Conservation (phyloP, 2,329 filamentous ascomycete genomes). For the Chrysoporthe deuterocubensis region DNA sequence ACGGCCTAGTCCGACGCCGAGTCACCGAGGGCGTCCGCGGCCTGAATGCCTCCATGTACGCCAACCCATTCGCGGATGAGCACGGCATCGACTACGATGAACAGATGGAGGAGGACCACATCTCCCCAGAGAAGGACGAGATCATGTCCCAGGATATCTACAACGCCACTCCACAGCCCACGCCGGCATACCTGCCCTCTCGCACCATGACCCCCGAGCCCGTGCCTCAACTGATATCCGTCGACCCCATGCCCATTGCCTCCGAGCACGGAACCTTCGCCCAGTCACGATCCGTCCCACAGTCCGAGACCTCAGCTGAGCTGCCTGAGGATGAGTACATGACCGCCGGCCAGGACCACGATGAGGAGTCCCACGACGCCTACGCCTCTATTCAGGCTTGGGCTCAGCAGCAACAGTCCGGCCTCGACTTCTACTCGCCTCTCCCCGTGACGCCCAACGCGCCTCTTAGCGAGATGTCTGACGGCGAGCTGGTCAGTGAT, state of each 20-base stretch:
- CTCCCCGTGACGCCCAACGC: slow-evolving; percentile 56
- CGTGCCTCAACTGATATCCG: slow-evolving; percentile 21
- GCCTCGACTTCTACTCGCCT: slow-evolving; percentile 63
- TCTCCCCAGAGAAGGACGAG: slow-evolving; percentile 53
- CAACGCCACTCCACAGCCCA: slow-evolving; percentile 52
- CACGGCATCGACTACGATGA: slow-evolving; percentile 57
- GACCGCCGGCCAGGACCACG: slow-evolving; percentile 49
- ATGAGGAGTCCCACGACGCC: slow-evolving; percentile 48
- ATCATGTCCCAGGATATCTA: slow-evolving; percentile 50
- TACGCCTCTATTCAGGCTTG: slow-evolving; percentile 68
- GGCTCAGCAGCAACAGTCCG: slow-evolving; percentile 55
- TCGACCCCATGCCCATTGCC: slow-evolving; percentile 8
- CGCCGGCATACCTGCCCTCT: slow-evolving; percentile 32
- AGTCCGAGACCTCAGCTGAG: slow-evolving; percentile 44
- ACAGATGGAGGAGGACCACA: slow-evolving; percentile 45
- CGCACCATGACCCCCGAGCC: slow-evolving; percentile 27
- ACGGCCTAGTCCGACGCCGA: slow-evolving; percentile 54
- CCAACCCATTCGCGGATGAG: slow-evolving; percentile 65
- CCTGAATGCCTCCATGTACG: slow-evolving; percentile 50
- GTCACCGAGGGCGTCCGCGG: slow-evolving; percentile 49
- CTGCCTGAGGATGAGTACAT: slow-evolving; percentile 54
- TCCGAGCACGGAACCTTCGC: slow-evolving; percentile 1
- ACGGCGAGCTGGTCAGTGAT: slow-evolving; percentile 51
- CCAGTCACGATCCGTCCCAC: slow-evolving; percentile 35
- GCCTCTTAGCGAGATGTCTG: slow-evolving; percentile 52